A percentile compares a stretch with the other conserved stretches of the same genome.
Evolutionary conservation across 495 filamentous ascomycete genomes (phyloP).

Genomic region (Penicillium bovifimosum): DNA sequence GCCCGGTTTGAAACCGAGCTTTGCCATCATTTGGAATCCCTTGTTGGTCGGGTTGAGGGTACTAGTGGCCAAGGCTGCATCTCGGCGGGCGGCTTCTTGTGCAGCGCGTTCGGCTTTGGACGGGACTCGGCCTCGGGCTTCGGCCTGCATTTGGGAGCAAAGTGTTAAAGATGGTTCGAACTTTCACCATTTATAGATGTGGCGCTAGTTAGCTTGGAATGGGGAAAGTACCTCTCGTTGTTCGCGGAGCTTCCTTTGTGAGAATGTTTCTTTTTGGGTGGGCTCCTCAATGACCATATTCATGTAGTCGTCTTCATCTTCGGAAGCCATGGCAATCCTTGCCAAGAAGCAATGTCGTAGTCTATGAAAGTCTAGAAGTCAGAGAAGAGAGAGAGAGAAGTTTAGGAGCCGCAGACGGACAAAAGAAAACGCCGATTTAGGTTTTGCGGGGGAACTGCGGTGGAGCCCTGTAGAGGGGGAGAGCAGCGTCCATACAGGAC

Average conservation of each 20-base stretch:
- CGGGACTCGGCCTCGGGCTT: conserved; percentile 40
- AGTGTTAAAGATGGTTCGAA: background rate
- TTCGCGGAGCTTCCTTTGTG: conserved; percentile 50
- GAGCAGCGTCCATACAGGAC: background rate
- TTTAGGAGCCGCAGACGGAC: background rate
- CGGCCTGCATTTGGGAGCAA: conserved; percentile 25
- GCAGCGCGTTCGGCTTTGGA: conserved; percentile 79
- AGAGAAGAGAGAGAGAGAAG: background rate
- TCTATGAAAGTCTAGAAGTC: background rate
- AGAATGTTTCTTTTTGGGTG: conserved; percentile 49
- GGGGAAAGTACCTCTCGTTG: conserved; percentile 45
- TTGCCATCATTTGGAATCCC: conserved; percentile 94
- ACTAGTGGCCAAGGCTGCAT: conserved; percentile 67
- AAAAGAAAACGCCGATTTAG: conserved; percentile 1
- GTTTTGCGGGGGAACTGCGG: conserved; percentile 21
- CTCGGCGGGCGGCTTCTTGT: conserved; percentile 62
- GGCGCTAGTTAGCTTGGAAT: background rate
- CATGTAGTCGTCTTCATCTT: conserved; percentile 60
- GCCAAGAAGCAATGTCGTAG: background rate
- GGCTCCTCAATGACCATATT: conserved; percentile 57
- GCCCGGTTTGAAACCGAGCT: conserved; percentile 78
- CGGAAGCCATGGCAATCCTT: conserved; percentile 22
- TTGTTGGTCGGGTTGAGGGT: conserved; percentile 64
- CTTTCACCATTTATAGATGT: background rate
- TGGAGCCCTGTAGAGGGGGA: background rate